These are phyloP conservation scores for Xylaria sp. DNA, from an alignment of 2,329 filamentous ascomycete species.

Conservation along the genomic window DNA sequence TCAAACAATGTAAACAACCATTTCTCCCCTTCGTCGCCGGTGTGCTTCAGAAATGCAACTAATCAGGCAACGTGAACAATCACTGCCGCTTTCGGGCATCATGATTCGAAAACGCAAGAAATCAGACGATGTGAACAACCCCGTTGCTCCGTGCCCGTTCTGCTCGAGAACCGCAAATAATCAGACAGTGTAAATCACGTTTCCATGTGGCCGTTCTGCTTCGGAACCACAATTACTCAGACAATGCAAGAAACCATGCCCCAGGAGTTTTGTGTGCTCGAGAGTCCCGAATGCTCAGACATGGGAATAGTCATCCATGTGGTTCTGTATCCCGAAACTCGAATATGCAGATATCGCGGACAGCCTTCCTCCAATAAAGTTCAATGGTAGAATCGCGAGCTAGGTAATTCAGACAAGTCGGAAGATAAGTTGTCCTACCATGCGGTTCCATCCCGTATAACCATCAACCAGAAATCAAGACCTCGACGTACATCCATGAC, in stretches of 20 bases:
- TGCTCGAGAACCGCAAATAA: background rate
- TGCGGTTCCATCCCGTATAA: background rate
- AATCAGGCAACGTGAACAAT: background rate
- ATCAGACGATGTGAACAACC: conserved; percentile 6
- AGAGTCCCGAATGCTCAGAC: no score
- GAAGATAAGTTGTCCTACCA: background rate
- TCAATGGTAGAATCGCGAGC: background rate
- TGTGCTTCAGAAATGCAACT: background rate
- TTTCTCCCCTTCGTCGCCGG: background rate
- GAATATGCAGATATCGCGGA: background rate
- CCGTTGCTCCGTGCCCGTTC: background rate
- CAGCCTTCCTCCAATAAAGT: background rate
- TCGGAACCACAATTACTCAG: background rate
- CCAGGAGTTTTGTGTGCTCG: no score
- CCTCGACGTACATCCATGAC: background rate
- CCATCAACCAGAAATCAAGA: background rate
- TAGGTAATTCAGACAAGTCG: background rate
- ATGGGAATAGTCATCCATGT: background rate
- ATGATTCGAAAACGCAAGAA: background rate
- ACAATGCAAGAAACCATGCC: background rate
- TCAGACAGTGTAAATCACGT: background rate
- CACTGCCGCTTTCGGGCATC: background rate
- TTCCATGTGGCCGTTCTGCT: background rate
- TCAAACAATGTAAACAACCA: conserved; percentile 8
- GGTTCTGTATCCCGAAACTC: background rate